phyloP scores from a whole-genome alignment of 164 flowering plant species.

The Umbilicus rupestris region DNA sequence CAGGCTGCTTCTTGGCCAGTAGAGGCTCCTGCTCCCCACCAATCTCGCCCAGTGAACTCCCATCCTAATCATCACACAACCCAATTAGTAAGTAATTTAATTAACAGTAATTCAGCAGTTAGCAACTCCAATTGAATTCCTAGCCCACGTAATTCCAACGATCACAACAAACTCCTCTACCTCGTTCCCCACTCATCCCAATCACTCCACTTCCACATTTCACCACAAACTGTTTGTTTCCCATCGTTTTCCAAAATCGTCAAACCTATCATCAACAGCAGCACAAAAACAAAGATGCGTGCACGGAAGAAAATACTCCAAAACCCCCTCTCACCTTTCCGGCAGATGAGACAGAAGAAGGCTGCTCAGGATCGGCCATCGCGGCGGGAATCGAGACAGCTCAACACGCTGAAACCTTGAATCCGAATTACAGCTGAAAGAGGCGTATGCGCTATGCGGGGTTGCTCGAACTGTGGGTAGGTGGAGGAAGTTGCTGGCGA shows the following conservation, averaged over 20 bases:
- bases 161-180: not conserved
- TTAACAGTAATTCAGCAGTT: not conserved
- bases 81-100: not conserved
- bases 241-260: not conserved
- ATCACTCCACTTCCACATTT: not conserved
- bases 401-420: not conserved
- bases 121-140: not conserved
- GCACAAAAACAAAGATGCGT: not conserved
- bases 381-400: not conserved
- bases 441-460: too few relatives aligned
- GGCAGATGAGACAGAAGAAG: not conserved
- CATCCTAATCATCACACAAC: conserved; percentile 15
- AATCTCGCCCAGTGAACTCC: conserved; percentile 28
- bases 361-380: conserved; percentile 1
- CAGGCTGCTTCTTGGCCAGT: conserved; percentile 13
- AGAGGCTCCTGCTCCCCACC: conserved; percentile 36
- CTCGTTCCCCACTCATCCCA: not conserved
- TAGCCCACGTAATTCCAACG: not conserved
- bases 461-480: too few relatives aligned
- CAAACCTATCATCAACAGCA: not conserved
- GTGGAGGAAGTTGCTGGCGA: not conserved
- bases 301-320: not conserved
- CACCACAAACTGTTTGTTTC: not conserved
- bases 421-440: too few relatives aligned
- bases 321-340: not conserved